Percentiles rank a stretch among this genome's conserved stretches.
These are phyloP conservation scores for Aureobasidium leucospermi DNA, from an alignment of 2,329 filamentous ascomycete genomes.

Conservation along the genomic window DNA sequence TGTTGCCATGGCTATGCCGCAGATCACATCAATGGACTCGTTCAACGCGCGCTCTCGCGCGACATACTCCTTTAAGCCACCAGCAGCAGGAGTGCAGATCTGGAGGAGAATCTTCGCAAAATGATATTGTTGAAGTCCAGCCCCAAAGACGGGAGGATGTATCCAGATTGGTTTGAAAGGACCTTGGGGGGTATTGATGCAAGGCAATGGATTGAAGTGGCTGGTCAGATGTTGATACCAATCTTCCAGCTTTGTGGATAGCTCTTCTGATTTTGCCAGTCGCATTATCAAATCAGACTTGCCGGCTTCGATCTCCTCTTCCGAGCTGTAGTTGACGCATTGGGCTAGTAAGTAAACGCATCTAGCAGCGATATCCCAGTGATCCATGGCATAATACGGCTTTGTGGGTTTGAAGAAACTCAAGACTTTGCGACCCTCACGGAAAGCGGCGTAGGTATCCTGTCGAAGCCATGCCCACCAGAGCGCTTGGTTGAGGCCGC, in stretches of 20 bases:
- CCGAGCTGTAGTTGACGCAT: constrained; percentile 49
- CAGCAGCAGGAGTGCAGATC: constrained; percentile 41
- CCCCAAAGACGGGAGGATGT: constrained; percentile 38
- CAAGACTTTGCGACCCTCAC: constrained; percentile 46
- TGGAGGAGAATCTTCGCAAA: constrained; percentile 45
- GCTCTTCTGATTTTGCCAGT: constrained; percentile 37
- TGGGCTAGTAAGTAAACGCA: constrained; percentile 48
- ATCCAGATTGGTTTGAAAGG: constrained; percentile 43
- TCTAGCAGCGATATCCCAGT: constrained; percentile 46
- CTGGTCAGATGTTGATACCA: constrained; percentile 37
- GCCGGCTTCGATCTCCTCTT: constrained; percentile 36
- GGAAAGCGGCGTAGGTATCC: constrained; percentile 55
- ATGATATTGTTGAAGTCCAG: constrained; percentile 42
- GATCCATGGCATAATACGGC: constrained; percentile 38
- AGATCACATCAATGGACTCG: constrained; percentile 39
- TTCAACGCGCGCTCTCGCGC: constrained; percentile 33
- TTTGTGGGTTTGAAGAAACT: constrained; percentile 50
- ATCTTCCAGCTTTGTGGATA: constrained; percentile 41
- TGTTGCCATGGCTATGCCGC: constrained; percentile 41
- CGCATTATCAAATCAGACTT: constrained; percentile 32
- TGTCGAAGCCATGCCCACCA: constrained; percentile 60
- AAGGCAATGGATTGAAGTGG: constrained; percentile 34
- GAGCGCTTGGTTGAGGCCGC: constrained; percentile 46
- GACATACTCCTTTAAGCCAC: constrained; percentile 40
- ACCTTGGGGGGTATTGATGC: constrained; percentile 16